Percentiles rank a stretch among this genome's conserved stretches.
Evolutionary conservation across 2,329 filamentous ascomycete genomes (phyloP).

Genomic region (Simplicillium aogashimaense): DNA sequence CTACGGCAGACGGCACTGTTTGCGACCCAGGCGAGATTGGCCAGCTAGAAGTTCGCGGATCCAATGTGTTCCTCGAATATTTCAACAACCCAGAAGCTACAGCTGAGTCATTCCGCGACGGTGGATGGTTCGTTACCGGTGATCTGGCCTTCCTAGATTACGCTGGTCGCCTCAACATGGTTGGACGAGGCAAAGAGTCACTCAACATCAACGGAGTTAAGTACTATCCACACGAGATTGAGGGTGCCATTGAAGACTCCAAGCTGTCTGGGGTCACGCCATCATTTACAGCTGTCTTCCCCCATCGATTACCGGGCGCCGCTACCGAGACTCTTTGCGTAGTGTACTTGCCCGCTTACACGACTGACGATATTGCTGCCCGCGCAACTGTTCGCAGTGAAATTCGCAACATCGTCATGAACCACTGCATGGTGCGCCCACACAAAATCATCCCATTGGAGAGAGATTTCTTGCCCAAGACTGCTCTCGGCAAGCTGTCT

Average conservation of each 20-base stretch:
- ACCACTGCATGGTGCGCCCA: neutral
- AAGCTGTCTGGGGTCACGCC: conserved; percentile 12
- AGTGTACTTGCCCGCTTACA: conserved; percentile 23
- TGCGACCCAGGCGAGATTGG: conserved; percentile 27
- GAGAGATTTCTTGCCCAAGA: conserved; percentile 6
- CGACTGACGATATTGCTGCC: conserved; percentile 10
- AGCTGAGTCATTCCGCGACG: conserved; percentile 39
- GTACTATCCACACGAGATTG: conserved; percentile 23
- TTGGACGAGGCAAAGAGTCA: conserved; percentile 28
- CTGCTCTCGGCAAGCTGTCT: conserved; percentile 30
- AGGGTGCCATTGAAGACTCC: conserved; percentile 25
- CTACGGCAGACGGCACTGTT: conserved; percentile 3
- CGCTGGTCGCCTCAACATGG: conserved; percentile 21
- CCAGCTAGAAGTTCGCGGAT: conserved; percentile 47
- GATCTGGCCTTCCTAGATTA: conserved; percentile 24
- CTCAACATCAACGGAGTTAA: conserved; percentile 39
- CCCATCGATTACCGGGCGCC: conserved; percentile 5
- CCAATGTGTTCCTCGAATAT: conserved; percentile 55
- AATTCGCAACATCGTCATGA: conserved; percentile 4
- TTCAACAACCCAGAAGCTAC: conserved; percentile 51
- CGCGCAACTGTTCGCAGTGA: conserved; percentile 12
- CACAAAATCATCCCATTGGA: conserved; percentile 5
- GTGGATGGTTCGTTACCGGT: conserved; percentile 33
- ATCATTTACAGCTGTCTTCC: conserved; percentile 30
- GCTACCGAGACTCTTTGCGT: conserved; percentile 28